Evolutionary conservation across 495 filamentous ascomycete genomes (phyloP).

Genomic region (Penicillium subrubescens): DNA sequence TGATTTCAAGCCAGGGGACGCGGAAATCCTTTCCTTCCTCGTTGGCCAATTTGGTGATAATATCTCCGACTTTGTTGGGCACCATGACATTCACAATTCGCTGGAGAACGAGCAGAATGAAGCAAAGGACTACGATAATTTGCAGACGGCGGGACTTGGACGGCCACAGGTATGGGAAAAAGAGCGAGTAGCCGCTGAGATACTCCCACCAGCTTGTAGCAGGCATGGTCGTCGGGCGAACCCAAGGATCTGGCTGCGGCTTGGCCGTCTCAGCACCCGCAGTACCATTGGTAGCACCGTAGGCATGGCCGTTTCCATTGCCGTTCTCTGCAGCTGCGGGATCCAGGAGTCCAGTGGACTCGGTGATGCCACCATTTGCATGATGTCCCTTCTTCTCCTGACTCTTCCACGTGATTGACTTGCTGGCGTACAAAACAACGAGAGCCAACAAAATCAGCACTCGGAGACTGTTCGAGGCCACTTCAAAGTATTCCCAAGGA

Average conservation of each 20-base stretch:
- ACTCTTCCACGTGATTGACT: constrained; percentile 46
- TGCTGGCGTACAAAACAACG: constrained; percentile 58
- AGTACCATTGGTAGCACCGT: constrained; percentile 50
- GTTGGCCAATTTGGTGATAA: constrained; percentile 67
- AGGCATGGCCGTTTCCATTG: constrained; percentile 50
- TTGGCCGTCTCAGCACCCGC: constrained; percentile 41
- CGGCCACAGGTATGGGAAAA: constrained; percentile 93
- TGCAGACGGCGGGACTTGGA: constrained; percentile 70
- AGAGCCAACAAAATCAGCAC: constrained; percentile 60
- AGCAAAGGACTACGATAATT: constrained; percentile 72
- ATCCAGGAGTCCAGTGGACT: constrained; percentile 58
- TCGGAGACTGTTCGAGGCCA: constrained; percentile 60
- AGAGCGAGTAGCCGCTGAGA: constrained; percentile 80
- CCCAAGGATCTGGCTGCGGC: constrained; percentile 55
- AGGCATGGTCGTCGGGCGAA: constrained; percentile 64
- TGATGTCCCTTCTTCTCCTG: constrained; percentile 27
- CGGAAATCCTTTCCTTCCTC: constrained; percentile 47
- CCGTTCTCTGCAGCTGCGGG: constrained; percentile 45
- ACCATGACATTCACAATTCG: constrained; percentile 78
- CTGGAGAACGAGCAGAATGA: constrained; percentile 70
- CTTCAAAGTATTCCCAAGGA: constrained; percentile 65
- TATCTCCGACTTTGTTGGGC: constrained; percentile 70
- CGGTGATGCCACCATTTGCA: constrained; percentile 42
- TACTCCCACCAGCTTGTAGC: constrained; percentile 89
- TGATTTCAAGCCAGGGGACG: constrained; percentile 71